Base-by-base conservation (phyloP, 768 basidiomycete genomes). In the Suillus alpinus region DNA sequence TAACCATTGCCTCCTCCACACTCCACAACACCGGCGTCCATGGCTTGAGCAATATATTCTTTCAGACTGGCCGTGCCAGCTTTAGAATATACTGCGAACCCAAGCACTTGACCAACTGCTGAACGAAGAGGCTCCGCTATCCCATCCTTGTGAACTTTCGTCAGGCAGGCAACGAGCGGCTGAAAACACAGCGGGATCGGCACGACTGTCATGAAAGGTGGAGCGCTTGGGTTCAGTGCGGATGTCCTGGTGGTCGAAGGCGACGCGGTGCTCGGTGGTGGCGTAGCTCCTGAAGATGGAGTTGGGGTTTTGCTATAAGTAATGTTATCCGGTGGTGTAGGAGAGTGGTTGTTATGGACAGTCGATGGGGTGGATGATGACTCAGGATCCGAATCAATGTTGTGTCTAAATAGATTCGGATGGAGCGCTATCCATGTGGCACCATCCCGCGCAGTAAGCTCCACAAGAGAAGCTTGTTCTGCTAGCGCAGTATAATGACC, bases 31-130 rank as follows among this genome's bases (percentile, higher is more conserved):
- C 73, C 76, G 14, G 63, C 69, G 59, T 76, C 68, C 41, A 71
- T 69, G 13, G 83, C 83, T 58, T 76, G 61, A 9, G 62, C 63
- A 13, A 73, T 56, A 62, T 83, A 85, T 44, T 79, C 74, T 18
- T 69, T 69, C 62, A 83, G 81, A 29, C 67, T 76, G 6, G 73
- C 32, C 5, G 77, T 78, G 1, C 80, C 78, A 10, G 78, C 81
- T 37, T 67, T 67, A 65, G 68, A 65, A 57, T 82, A 83, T 2
- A 76, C 67, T 1, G 44, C 34, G 62, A 65, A 56, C 67, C 70
- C 37, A 12, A 85, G 62, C 34, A 68, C 65, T 31, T 67, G 40
- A 10, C 75, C 78, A 10, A 85, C 59, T 1, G 50, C n/a, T 29
- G 79, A 79, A 59, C 81, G 77, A 9, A 76, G 68, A 20, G 75